phyloP scores from a whole-genome alignment of 495 filamentous ascomycete genomes.

The Talaromyces trachyspermus region DNA sequence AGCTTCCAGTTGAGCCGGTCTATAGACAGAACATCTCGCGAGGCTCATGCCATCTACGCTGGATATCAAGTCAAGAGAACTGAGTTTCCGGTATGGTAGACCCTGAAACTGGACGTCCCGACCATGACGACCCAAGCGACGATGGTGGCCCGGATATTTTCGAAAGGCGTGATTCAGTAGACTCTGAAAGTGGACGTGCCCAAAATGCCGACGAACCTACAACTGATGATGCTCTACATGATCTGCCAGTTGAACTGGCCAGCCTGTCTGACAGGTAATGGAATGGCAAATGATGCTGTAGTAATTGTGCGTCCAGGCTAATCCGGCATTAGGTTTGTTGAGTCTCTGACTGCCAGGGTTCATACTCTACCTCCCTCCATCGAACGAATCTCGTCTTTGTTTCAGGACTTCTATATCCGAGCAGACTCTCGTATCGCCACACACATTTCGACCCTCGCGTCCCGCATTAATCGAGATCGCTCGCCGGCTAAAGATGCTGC shows the following conservation, averaged over 20 bases:
- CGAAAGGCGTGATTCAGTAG: conserved; percentile 41
- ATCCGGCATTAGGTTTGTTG: conserved; percentile 64
- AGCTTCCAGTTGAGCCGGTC: too few species aligned
- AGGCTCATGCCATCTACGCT: too few species aligned
- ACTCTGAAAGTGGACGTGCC: conserved; percentile 30
- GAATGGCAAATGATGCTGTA: neutral
- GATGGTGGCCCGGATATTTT: conserved; percentile 36
- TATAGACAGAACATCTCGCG: too few species aligned
- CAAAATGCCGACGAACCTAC: neutral
- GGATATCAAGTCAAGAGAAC: too few species aligned
- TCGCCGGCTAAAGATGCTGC: conserved; percentile 43
- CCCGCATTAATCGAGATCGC: conserved; percentile 58
- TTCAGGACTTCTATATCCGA: conserved; percentile 88
- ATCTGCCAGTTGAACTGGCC: conserved; percentile 86
- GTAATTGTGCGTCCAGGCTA: conserved; percentile 1
- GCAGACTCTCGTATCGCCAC: conserved; percentile 79
- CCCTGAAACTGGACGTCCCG: neutral
- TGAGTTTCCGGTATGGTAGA: neutral
- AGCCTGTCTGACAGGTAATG: conserved; percentile 78
- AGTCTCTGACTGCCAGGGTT: conserved; percentile 80
- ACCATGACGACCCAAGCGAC: neutral
- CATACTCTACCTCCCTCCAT: conserved; percentile 77
- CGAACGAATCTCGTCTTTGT: conserved; percentile 74
- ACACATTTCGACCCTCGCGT: conserved; percentile 76
- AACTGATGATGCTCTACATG: conserved; percentile 59